A percentile compares a stretch with the other conserved stretches of the same genome.
Evolutionary conservation across 2,329 filamentous ascomycete species (phyloP).

Genomic region (Fonsecaea nubica): DNA sequence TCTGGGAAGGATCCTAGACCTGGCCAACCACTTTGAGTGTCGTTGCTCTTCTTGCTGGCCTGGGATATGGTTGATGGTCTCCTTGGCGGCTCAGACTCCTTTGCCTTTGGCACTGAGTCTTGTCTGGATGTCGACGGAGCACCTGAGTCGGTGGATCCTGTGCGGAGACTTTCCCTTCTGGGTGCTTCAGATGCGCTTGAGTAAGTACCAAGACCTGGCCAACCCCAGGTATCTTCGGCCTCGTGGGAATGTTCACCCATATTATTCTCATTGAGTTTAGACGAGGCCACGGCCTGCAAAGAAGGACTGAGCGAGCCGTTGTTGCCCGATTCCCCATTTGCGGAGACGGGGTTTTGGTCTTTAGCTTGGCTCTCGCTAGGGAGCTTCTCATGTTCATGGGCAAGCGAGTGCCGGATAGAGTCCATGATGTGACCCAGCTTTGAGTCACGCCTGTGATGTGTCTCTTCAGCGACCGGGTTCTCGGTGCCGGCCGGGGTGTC

Average conservation of each 20-base stretch:
- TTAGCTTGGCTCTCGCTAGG: slow-evolving; percentile 9
- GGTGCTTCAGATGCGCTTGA: slow-evolving; percentile 1
- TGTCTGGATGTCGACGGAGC: background rate
- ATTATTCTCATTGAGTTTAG: slow-evolving; percentile 33
- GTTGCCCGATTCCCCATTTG: background rate
- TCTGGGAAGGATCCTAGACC: slow-evolving; percentile 27
- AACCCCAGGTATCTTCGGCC: slow-evolving; percentile 29
- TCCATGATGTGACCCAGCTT: slow-evolving; percentile 30
- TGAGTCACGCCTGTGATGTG: slow-evolving; percentile 24
- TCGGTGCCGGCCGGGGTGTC: slow-evolving; percentile 2
- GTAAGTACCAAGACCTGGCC: slow-evolving; percentile 23
- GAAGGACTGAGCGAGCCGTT: slow-evolving; percentile 30
- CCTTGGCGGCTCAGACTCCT: slow-evolving; percentile 10
- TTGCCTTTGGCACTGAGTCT: slow-evolving; percentile 2
- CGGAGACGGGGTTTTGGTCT: slow-evolving; percentile 10
- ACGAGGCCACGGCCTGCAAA: slow-evolving; percentile 28
- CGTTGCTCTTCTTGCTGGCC: slow-evolving; percentile 31
- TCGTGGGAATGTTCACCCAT: slow-evolving; percentile 33
- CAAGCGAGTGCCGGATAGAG: slow-evolving; percentile 27
- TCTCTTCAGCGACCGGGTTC: background rate
- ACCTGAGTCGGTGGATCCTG: background rate
- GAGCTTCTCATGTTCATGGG: slow-evolving; percentile 30
- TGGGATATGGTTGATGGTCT: slow-evolving; percentile 28
- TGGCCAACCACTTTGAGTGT: slow-evolving; percentile 32
- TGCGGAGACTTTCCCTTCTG: background rate